Evolutionary conservation across 305 asterid species (phyloP), one percentile per base, ranked within the genome.

Genomic region (Fraxinus sp.): DNA sequence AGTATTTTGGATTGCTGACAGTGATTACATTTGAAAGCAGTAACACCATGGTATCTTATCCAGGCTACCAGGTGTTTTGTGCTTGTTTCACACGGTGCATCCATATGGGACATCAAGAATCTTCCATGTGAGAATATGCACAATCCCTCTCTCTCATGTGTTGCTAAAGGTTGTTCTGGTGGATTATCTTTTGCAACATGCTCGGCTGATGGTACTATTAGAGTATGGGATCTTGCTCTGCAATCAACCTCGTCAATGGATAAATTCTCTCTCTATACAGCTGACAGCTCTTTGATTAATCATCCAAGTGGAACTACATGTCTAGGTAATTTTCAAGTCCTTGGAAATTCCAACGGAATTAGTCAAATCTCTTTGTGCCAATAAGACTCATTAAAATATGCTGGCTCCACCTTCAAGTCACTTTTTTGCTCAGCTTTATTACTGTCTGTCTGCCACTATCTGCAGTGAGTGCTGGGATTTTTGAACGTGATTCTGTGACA

Each of bases 161-260:
- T 84, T 83, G 92, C 92, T 77, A 87, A 87, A 89, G 97, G 94
- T 79, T 91, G 95, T 86, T 52, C 90, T 77, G 97, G 95, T 78
- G 95, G 93, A 77, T 85, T 91, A 88, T 90, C 93, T 66, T 92
- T 92, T 82, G 94, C 92, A 16, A 92, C 97, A 85, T 92, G 97
- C 84, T 91, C 95, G 24, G 90, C 90, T 76, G 97, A 92, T 84
- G 95, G 97, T 66, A 89, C 87, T 79, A 88, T 91, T 84, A 87
- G 93, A 87, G 80, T 90, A 79, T 92, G 97, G 97, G 94, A 92
- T 86, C 90, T 92, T 81, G 90, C 89, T 73, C 82, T 83, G 82
- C 91, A 87, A 80, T 82, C 88, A 33, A 70, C 81, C 78, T 81
- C 73, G n/a, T 75, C 88, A 20, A 86, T 82, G 78, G 86, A 78